phyloP scores from a whole-genome alignment of 306 rosid genomes.

The Cucumis cinereus region DNA sequence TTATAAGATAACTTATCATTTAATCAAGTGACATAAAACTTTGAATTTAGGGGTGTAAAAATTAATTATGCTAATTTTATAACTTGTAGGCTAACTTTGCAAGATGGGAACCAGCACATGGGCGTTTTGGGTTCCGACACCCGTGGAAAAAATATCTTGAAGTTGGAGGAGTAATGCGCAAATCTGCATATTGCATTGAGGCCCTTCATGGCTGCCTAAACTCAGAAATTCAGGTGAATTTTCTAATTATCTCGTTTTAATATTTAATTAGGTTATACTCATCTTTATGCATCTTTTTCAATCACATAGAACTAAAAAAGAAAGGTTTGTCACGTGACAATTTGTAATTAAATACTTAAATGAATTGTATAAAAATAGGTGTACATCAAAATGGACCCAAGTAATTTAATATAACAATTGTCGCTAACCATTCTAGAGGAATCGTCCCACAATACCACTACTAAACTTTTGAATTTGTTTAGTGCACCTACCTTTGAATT shows the following conservation, averaged over 20 bases:
- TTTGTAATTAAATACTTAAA: too few species aligned
- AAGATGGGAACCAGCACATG: conserved; percentile 84
- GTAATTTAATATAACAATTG: too few species aligned
- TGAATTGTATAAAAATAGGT: too few species aligned
- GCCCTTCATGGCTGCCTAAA: conserved; percentile 57
- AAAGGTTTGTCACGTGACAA: too few species aligned
- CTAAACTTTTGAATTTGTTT: too few species aligned
- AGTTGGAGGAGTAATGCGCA: conserved; percentile 62
- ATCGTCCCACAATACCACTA: too few species aligned
- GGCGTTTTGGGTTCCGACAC: conserved; percentile 68
- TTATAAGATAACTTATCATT: neutral
- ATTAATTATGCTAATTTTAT: neutral
- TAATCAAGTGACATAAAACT: neutral
- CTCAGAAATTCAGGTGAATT: conserved; percentile 44
- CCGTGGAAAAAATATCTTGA: conserved; percentile 78
- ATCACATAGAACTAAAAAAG: too few species aligned
- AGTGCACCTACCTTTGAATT: too few species aligned
- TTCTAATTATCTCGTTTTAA: neutral
- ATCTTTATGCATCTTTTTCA: too few species aligned
- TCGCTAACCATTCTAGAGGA: too few species aligned
- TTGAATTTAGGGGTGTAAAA: neutral
- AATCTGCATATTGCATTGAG: conserved; percentile 64
- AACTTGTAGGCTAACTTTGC: conserved; percentile 65
- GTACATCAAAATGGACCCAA: too few species aligned
- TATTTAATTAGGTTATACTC: too few species aligned